Base-by-base conservation (phyloP, 1,139 yeast genomes). In the Protomyces inouyei region DNA sequence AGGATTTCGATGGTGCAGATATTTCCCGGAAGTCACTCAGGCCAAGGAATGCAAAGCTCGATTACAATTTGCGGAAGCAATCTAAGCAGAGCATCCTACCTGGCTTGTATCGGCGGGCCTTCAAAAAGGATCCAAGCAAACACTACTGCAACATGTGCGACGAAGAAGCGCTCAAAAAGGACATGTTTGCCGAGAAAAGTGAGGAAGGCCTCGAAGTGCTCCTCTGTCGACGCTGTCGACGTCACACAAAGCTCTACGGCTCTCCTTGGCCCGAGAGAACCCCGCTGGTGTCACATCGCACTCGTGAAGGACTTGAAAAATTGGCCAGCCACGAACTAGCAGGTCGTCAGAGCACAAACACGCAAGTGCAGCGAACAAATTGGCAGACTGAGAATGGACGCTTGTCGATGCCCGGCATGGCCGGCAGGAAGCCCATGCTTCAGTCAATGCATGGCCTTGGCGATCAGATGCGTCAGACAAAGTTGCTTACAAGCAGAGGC, bases 181-280 rank as follows among this genome's bases (percentile, higher is more conserved):
- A 40, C 18, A 8, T 51, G 25, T 21, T 36, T n/a, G 38, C 37
- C 16, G 55, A 48, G 37, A 57, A 18, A 21, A 23, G 36, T 21
- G 48, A 43, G 14, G 18, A 21, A 9, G 53, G 57, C 43, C 14
- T 18, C 28, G 25, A 43, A 25, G 53, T n/a, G 21, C 23, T 40
- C 14, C 16, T 59, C 14, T 61, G 65, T 25, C 43, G 43, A 45
- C 56, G 61, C 18, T 61, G 65, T 37, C 56, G 56, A 43, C 51
- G 65, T 4, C 65, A 61, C 36, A 45, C 65, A 18, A 56, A 51
- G 38, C 32, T 61, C 16, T 61, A 55, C 18, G 37, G 38, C n/a
- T 28, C 23, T 14, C 53, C 61, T 12, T 61, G 65, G 65, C 65
- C 65, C 9, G 25, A 37, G n/a, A 25, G 64, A 18, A 43, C 64